phyloP scores from a whole-genome alignment of 1,284 basidiomycete species.

The Rhodotorula sp. region DNA sequence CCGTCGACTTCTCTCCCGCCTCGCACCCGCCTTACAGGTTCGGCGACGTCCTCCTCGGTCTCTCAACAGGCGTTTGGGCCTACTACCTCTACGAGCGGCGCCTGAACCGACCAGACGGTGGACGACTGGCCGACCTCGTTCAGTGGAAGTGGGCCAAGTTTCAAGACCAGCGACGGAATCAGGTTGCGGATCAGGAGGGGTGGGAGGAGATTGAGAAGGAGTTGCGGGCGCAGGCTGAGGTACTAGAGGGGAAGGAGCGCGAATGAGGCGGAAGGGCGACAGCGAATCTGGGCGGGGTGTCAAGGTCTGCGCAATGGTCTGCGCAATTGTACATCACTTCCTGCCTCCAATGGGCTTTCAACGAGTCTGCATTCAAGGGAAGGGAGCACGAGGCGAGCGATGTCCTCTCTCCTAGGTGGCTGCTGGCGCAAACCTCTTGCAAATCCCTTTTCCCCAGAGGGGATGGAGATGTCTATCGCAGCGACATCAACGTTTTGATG shows the following conservation, averaged over 20 bases:
- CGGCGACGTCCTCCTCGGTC: constrained; percentile 21
- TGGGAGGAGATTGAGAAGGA: constrained; percentile 14
- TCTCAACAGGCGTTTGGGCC: constrained; percentile 14
- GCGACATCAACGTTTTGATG: not conserved
- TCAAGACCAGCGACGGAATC: not conserved
- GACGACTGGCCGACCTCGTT: constrained; percentile 12
- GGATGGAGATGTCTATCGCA: too few relatives aligned
- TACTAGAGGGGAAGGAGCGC: not conserved
- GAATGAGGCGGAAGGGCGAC: not conserved
- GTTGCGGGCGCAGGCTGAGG: constrained; percentile 2
- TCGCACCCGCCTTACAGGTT: not conserved
- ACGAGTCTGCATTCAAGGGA: too few relatives aligned
- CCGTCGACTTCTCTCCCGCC: not conserved
- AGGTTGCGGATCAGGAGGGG: constrained; percentile 5
- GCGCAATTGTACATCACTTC: not conserved
- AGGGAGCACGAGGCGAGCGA: too few relatives aligned
- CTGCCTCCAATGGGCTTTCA: not conserved
- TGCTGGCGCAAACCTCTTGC: too few relatives aligned
- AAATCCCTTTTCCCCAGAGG: too few relatives aligned
- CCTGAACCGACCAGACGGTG: constrained; percentile 1
- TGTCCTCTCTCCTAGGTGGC: too few relatives aligned
- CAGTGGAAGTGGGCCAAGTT: constrained; percentile 15
- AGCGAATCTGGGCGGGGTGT: too few relatives aligned
- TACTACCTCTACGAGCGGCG: constrained; percentile 24
- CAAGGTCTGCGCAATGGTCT: not conserved